Conservation (phyloP, 805 yeast genomes). For the Kluyveromyces aestuarii region DNA sequence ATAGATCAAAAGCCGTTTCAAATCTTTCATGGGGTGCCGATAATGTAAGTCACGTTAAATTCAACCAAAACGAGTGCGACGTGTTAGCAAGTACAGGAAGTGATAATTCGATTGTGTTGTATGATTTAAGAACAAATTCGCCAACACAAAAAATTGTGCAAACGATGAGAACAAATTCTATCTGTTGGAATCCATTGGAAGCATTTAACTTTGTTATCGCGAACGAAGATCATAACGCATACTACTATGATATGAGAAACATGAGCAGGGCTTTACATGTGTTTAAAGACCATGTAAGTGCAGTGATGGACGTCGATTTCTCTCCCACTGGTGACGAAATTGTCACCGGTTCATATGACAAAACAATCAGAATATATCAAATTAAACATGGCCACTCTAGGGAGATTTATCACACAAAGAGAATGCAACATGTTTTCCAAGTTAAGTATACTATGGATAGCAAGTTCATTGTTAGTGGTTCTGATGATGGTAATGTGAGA, state of each 20-base stretch:
- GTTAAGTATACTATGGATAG: slow-evolving; percentile 84
- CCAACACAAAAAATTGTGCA: slow-evolving; percentile 90
- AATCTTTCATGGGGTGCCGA: slow-evolving; percentile 96
- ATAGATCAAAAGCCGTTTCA: slow-evolving; percentile 66
- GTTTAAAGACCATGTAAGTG: slow-evolving; percentile 91
- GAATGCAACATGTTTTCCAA: slow-evolving; percentile 93
- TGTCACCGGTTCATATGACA: slow-evolving; percentile 92
- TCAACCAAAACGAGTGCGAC: slow-evolving; percentile 85
- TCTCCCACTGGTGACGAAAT: slow-evolving; percentile 96
- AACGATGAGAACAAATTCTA: slow-evolving; percentile 69
- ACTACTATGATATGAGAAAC: slow-evolving; percentile 94
- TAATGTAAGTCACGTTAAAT: slow-evolving; percentile 70
- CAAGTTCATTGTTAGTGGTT: slow-evolving; percentile 77
- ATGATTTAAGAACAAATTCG: slow-evolving; percentile 82
- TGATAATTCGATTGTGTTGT: slow-evolving; percentile 83
- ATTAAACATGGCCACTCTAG: slow-evolving; percentile 82
- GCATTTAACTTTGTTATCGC: slow-evolving; percentile 90
- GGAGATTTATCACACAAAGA: slow-evolving; percentile 90
- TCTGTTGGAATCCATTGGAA: slow-evolving; percentile 97
- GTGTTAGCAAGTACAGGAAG: slow-evolving; percentile 83
- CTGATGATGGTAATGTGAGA: slow-evolving; percentile 93
- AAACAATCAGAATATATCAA: slow-evolving; percentile 75
- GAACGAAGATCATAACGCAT: slow-evolving; percentile 89
- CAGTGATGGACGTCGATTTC: slow-evolving; percentile 89
- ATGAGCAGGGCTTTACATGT: slow-evolving; percentile 73